A percentile compares a stretch with the other conserved stretches of the same genome.
Evolutionary conservation across 1,284 basidiomycete genomes (phyloP).

Genomic region (Irpex lacteus): DNA sequence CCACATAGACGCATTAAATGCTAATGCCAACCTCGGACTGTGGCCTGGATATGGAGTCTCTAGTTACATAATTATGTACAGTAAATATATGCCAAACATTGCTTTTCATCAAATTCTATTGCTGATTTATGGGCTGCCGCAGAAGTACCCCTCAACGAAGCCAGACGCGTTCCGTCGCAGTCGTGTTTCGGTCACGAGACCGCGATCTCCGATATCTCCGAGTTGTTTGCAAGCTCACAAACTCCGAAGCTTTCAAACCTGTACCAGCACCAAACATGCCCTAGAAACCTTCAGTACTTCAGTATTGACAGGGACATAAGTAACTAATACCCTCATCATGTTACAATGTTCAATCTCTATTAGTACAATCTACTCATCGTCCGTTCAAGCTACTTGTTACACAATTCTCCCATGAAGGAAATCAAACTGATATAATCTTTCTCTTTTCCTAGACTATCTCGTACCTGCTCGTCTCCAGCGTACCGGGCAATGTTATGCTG

Average conservation of each 20-base stretch:
- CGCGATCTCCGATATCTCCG: background rate
- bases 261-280: too few species aligned
- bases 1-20: constrained; percentile 14
- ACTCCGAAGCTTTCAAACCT: too few species aligned
- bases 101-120: background rate
- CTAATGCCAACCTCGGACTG: constrained; percentile 15
- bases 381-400: background rate
- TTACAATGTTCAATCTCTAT: too few species aligned
- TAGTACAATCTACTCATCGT: background rate
- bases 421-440: background rate
- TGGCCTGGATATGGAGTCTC: constrained; percentile 6
- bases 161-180: background rate
- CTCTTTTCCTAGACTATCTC: background rate
- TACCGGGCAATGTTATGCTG: background rate
- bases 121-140: background rate
- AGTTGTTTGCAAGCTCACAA: background rate
- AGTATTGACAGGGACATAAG: too few species aligned
- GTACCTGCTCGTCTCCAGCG: background rate
- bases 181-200: background rate
- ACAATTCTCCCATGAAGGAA: constrained; percentile 1
- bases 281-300: too few species aligned
- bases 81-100: background rate
- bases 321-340: too few species aligned
- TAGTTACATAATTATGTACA: constrained; percentile 2
- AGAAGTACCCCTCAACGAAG: background rate